Evolutionary conservation across 2,329 filamentous ascomycete genomes (phyloP).

Genomic region (Alternaria novae-zelandiae): DNA sequence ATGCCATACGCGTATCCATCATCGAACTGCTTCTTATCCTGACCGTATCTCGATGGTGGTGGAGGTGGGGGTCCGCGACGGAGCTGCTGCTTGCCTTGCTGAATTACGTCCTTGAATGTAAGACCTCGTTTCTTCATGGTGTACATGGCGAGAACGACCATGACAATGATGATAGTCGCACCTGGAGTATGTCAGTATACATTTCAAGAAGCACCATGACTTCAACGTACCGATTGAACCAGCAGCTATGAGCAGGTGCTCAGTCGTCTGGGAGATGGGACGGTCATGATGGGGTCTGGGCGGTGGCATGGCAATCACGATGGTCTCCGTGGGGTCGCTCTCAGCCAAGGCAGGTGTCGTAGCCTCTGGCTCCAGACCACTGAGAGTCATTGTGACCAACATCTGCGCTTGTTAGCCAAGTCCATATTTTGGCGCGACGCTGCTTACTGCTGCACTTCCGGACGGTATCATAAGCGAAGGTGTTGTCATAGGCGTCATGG

Average conservation of each 20-base stretch:
- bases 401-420: conserved; percentile 30
- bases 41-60: conserved; percentile 25
- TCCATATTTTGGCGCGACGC: neutral
- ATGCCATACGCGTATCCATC: conserved; percentile 33
- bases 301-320: conserved; percentile 29
- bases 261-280: conserved; percentile 44
- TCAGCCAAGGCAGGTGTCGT: conserved; percentile 28
- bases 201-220: no score
- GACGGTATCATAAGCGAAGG: conserved; percentile 8
- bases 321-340: conserved; percentile 33
- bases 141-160: conserved; percentile 45
- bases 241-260: conserved; percentile 50
- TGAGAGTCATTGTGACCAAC: conserved; percentile 30
- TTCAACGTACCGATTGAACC: conserved; percentile 46
- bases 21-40: conserved; percentile 36
- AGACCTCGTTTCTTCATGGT: conserved; percentile 49
- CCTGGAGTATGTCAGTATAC: conserved; percentile 33
- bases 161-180: conserved; percentile 48
- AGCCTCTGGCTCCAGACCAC: conserved; percentile 11
- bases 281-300: conserved; percentile 20
- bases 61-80: conserved; percentile 31
- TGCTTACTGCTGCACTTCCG: conserved; percentile 30
- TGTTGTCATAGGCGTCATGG: neutral
- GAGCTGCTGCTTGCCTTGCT: conserved; percentile 31
- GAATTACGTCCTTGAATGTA: conserved; percentile 37